Conservation (phyloP, 495 filamentous ascomycete genomes). For the Coniosporium apollinis region DNA sequence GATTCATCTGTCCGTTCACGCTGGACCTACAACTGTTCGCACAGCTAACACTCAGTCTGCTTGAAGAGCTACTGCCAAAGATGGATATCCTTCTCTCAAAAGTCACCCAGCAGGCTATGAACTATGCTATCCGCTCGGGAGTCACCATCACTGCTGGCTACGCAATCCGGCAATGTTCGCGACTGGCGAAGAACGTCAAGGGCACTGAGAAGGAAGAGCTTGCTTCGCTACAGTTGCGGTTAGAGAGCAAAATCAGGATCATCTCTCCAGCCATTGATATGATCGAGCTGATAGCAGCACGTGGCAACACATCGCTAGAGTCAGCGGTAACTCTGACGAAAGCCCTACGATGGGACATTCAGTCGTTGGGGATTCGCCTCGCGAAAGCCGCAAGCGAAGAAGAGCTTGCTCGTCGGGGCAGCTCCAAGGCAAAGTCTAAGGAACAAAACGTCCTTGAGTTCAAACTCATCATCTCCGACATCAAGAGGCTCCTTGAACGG, state of each 20-base stretch:
- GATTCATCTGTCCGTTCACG: too few species aligned
- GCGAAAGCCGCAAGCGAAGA: constrained; percentile 50
- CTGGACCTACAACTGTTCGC: too few species aligned
- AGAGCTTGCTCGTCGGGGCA: constrained; percentile 37
- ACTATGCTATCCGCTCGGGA: constrained; percentile 81
- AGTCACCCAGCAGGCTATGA: constrained; percentile 71
- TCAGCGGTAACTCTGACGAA: constrained; percentile 77
- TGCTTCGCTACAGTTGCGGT: constrained; percentile 47
- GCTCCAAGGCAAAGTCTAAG: constrained; percentile 30
- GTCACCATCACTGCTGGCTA: constrained; percentile 75
- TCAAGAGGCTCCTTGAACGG: constrained; percentile 52
- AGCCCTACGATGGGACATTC: constrained; percentile 73
- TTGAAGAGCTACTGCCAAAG: too few species aligned
- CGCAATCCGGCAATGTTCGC: constrained; percentile 64
- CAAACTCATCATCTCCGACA: constrained; percentile 52
- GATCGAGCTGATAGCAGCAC: constrained; percentile 81
- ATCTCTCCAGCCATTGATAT: constrained; percentile 85
- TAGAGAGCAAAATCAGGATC: constrained; percentile 77
- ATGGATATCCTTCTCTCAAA: constrained; percentile 70
- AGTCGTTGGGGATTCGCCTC: constrained; percentile 63
- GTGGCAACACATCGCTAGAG: constrained; percentile 90
- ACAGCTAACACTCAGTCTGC: too few species aligned
- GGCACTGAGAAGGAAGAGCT: constrained; percentile 56
- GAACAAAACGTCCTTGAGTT: constrained; percentile 42
- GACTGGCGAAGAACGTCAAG: constrained; percentile 63